These are phyloP conservation scores for Puccinia novopanici DNA, from an alignment of 1,284 basidiomycete species.

Conservation along the genomic window DNA sequence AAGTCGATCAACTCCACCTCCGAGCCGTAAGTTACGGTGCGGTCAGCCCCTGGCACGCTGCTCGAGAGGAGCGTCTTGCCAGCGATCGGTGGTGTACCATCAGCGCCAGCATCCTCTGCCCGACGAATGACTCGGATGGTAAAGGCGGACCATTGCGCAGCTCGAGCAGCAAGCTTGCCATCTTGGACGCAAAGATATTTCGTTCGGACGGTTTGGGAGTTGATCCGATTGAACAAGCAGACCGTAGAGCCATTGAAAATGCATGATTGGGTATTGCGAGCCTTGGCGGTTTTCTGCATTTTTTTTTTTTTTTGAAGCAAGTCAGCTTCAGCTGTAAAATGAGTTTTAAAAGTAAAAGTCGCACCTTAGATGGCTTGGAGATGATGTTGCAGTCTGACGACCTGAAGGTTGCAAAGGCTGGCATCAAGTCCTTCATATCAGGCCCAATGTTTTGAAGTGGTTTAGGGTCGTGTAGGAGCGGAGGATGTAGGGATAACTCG, in stretches of 20 bases:
- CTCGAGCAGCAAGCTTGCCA: constrained; percentile 78
- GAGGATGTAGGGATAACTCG: constrained; percentile 64
- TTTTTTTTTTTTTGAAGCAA: constrained; percentile 75
- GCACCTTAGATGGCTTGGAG: constrained; percentile 47
- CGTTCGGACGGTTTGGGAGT: constrained; percentile 92
- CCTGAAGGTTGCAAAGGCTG: constrained; percentile 45
- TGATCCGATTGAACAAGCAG: constrained; percentile 92
- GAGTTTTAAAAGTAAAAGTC: constrained; percentile 55
- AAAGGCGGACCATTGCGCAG: constrained; percentile 87
- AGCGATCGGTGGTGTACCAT: constrained; percentile 54
- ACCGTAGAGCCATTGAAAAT: constrained; percentile 86
- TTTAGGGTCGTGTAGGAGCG: constrained; percentile 22
- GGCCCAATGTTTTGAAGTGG: constrained; percentile 54
- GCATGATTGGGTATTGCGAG: constrained; percentile 86
- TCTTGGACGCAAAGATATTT: constrained; percentile 93
- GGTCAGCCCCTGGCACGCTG: constrained; percentile 64
- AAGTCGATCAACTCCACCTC: constrained; percentile 82
- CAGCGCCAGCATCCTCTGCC: constrained; percentile 55
- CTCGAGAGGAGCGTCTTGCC: constrained; percentile 47
- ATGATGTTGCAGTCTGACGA: constrained; percentile 51
- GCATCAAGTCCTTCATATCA: constrained; percentile 32
- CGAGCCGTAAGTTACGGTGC: constrained; percentile 86
- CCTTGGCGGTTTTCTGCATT: constrained; percentile 95
- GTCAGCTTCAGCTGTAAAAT: no score
- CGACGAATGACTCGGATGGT: constrained; percentile 69